Evolutionary conservation across 805 yeast species (phyloP).

Genomic region (Teunomyces panamensis): DNA sequence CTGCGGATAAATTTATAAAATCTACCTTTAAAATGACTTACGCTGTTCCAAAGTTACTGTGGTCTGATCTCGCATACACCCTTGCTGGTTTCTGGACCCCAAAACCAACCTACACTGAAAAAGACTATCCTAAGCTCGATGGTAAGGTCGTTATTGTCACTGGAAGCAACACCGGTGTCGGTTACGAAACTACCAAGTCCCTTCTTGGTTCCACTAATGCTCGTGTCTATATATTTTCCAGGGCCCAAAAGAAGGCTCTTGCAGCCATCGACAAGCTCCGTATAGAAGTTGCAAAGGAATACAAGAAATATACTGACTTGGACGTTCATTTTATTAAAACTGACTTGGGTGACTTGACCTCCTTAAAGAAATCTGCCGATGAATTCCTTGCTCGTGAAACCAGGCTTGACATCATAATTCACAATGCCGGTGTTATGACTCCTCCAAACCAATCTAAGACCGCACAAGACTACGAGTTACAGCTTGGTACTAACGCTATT

Average conservation of each 20-base stretch:
- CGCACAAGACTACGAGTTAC: constrained; percentile 44
- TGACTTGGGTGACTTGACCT: constrained; percentile 10
- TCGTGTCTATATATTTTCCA: constrained; percentile 34
- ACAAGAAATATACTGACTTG: constrained; percentile 7
- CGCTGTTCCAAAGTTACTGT: not conserved
- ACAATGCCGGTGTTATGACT: constrained; percentile 33
- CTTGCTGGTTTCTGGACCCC: constrained; percentile 5
- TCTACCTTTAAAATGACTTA: not conserved
- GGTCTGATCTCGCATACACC: constrained; percentile 3
- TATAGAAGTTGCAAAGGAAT: constrained; percentile 17
- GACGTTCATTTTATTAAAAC: constrained; percentile 7
- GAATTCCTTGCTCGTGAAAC: constrained; percentile 9
- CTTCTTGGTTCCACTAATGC: constrained; percentile 28
- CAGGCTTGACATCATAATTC: constrained; percentile 20
- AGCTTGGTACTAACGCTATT: constrained; percentile 45
- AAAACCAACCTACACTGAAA: constrained; percentile 24
- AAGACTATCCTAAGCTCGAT: constrained; percentile 33
- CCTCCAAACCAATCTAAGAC: constrained; percentile 36
- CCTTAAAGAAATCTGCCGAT: constrained; percentile 23
- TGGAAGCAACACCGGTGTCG: constrained; percentile 39
- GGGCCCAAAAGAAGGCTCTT: constrained; percentile 30
- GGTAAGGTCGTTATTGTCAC: constrained; percentile 39
- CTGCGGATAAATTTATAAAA: no score
- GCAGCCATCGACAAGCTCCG: constrained; percentile 23
- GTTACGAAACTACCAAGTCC: constrained; percentile 24